Conservation (phyloP, 768 basidiomycete genomes). For the Mycena crocata region DNA sequence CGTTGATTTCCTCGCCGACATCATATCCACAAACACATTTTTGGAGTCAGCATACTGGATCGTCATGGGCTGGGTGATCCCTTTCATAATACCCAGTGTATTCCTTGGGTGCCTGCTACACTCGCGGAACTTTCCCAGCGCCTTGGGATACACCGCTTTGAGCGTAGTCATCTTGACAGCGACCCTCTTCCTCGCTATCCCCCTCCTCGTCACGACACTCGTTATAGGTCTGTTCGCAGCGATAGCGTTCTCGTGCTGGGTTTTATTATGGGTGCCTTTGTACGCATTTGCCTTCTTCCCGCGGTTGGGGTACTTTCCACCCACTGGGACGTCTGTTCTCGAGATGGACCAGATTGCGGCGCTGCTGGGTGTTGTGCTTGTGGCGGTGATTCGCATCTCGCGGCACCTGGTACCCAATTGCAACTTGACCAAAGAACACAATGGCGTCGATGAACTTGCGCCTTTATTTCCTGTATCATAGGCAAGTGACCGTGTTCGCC, state of each 20-base stretch:
- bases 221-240: neutral
- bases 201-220: neutral
- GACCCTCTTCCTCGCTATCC: neutral
- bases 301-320: neutral
- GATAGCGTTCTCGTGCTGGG: neutral
- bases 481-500: too few relatives aligned
- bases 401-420: too few relatives aligned
- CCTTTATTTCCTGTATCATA: too few relatives aligned
- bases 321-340: neutral
- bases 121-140: neutral
- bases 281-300: slow-evolving; percentile 7
- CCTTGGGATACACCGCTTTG: neutral
- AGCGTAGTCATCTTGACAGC: neutral
- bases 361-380: neutral
- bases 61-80: too few relatives aligned
- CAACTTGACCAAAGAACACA: too few relatives aligned
- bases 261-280: neutral
- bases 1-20: neutral
- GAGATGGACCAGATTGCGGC: slow-evolving; percentile 9
- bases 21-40: neutral
- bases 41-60: neutral
- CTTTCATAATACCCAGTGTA: neutral
- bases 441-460: too few relatives aligned
- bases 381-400: neutral
- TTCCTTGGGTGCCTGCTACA: neutral